phyloP scores from a whole-genome alignment of 2,329 filamentous ascomycete genomes.

The Fusarium odoratissimum region DNA sequence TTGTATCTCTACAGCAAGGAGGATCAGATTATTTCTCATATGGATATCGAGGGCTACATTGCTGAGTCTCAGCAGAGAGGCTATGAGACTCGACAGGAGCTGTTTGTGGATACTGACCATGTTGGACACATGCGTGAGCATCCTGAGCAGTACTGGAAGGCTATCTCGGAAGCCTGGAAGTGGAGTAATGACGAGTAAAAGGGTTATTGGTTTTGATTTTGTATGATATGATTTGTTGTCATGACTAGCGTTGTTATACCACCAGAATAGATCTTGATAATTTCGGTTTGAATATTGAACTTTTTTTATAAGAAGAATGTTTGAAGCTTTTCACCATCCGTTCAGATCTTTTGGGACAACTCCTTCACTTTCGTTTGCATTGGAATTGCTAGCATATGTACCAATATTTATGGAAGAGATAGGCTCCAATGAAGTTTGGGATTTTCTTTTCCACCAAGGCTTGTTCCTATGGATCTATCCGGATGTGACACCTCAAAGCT shows the following conservation, averaged over 20 bases:
- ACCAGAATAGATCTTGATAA: slow-evolving; percentile 2
- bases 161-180: slow-evolving; percentile 50
- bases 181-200: slow-evolving; percentile 24
- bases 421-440: too few relatives aligned
- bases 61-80: slow-evolving; percentile 60
- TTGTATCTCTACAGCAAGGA: slow-evolving; percentile 70
- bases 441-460: too few relatives aligned
- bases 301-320: neutral
- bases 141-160: slow-evolving; percentile 67
- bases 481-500: neutral
- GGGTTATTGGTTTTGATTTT: neutral
- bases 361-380: neutral
- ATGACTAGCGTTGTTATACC: slow-evolving; percentile 26
- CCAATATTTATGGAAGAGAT: too few relatives aligned
- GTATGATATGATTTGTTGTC: slow-evolving; percentile 3
- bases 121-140: slow-evolving; percentile 70
- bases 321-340: neutral
- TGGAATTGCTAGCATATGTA: too few relatives aligned
- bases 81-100: slow-evolving; percentile 60
- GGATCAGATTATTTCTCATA: slow-evolving; percentile 66
- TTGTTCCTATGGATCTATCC: neutral
- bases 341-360: rapidly evolving
- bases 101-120: slow-evolving; percentile 69
- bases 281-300: neutral
- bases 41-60: slow-evolving; percentile 67